Evolutionary conservation across 192 early-diverging fungal genomes (phyloP).

Genomic region (Coemansia biformis): DNA sequence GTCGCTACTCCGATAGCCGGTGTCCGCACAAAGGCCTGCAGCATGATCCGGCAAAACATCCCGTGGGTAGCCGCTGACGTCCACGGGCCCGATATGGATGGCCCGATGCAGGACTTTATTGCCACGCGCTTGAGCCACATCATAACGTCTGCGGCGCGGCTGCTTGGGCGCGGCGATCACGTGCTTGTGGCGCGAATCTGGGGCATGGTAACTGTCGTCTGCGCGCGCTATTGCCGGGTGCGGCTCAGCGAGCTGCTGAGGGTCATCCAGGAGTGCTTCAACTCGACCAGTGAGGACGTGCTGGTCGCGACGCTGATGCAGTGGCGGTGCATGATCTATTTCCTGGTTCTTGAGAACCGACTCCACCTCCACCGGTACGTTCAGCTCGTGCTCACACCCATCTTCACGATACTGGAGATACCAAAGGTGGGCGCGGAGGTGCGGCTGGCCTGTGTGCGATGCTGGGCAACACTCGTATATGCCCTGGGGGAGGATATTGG

Average conservation of each 20-base stretch:
- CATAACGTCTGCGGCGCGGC: conserved; percentile 7
- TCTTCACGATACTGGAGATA: conserved; percentile 12
- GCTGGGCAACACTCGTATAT: conserved; percentile 47
- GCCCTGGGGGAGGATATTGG: conserved; percentile 34
- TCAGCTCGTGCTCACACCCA: conserved; percentile 26
- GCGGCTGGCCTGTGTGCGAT: conserved; percentile 28
- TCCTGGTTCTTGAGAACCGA: conserved; percentile 21
- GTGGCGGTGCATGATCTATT: conserved; percentile 49
- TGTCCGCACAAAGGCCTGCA: conserved; percentile 41
- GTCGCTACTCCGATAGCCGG: conserved; percentile 30
- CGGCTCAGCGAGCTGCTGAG: conserved; percentile 24
- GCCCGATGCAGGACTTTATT: conserved; percentile 11
- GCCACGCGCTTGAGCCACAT: conserved; percentile 11
- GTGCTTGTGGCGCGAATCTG: conserved; percentile 30
- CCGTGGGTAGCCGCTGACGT: conserved; percentile 44
- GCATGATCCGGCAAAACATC: conserved; percentile 37
- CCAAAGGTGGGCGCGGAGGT: conserved; percentile 2
- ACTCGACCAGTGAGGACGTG: conserved; percentile 15
- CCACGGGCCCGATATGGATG: conserved; percentile 28
- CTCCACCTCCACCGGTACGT: conserved; percentile 25
- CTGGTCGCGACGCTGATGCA: conserved; percentile 36
- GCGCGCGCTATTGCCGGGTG: conserved; percentile 23
- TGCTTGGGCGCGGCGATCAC: conserved; percentile 21
- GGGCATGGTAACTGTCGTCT: conserved; percentile 40
- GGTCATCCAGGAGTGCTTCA: conserved; percentile 39